These are phyloP conservation scores for Alternaria gansuensis DNA, from an alignment of 2,329 filamentous ascomycete species.

Conservation along the genomic window DNA sequence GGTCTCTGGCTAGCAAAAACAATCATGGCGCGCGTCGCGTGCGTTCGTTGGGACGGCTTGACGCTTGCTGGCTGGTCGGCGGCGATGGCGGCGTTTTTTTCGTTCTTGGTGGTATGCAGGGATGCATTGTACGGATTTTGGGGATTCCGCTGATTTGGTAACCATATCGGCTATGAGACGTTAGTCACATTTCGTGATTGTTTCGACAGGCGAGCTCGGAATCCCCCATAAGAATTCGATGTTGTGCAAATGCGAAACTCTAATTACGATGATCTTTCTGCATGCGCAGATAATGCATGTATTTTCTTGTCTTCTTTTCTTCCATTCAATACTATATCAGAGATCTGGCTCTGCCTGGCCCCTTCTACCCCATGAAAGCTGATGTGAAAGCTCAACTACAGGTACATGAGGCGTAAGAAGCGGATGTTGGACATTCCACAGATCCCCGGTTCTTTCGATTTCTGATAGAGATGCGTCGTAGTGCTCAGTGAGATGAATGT, in stretches of 20 bases:
- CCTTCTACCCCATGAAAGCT: not conserved
- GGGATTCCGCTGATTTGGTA: conserved; percentile 3
- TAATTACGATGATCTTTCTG: not conserved
- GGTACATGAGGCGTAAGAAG: no score
- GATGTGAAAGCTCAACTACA: no score
- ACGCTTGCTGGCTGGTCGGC: not conserved
- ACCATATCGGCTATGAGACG: not conserved
- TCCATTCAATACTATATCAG: not conserved
- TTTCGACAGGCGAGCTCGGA: not conserved
- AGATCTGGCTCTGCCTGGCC: not conserved
- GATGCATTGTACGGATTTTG: not conserved
- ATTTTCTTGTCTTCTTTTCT: not conserved
- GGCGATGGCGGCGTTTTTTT: not conserved
- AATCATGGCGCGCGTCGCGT: conserved; percentile 6
- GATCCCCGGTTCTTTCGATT: no score
- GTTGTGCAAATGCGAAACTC: not conserved
- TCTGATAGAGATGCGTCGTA: no score
- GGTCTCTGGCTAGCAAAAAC: conserved; percentile 5
- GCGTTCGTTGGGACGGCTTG: conserved; percentile 2
- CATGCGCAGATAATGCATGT: not conserved
- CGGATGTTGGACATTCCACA: no score
- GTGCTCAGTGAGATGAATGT: no score
- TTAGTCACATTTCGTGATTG: not conserved
- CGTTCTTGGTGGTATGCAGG: conserved; percentile 6
- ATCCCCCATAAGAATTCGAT: not conserved